A percentile compares a stretch with the other conserved stretches of the same genome.
phyloP scores from a whole-genome alignment of 768 basidiomycete species.

The Suillus subalutaceus region DNA sequence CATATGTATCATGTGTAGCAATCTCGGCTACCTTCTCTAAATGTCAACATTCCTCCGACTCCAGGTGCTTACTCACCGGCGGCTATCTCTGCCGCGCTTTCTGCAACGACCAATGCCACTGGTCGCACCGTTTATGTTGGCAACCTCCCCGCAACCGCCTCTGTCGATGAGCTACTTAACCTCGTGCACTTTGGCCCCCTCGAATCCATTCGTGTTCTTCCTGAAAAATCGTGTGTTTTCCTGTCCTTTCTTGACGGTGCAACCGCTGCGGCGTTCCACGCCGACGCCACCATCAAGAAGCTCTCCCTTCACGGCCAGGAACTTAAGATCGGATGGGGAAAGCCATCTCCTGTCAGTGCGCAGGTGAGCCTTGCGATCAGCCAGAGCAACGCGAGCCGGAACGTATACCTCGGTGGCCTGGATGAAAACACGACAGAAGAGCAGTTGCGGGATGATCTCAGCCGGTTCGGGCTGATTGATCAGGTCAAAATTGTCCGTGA shows the following conservation, averaged over 20 bases:
- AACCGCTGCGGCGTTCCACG: constrained; percentile 95
- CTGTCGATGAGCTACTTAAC: constrained; percentile 96
- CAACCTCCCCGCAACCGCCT: constrained; percentile 92
- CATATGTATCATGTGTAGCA: constrained; percentile 32
- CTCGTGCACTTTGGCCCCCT: constrained; percentile 98
- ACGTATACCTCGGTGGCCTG: constrained; percentile 94
- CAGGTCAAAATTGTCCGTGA: constrained; percentile 99
- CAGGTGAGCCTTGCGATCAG: constrained; percentile 87
- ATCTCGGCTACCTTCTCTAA: constrained; percentile 62
- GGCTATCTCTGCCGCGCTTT: constrained; percentile 73
- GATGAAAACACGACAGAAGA: constrained; percentile 92
- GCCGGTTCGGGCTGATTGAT: constrained; percentile 93
- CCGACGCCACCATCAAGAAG: constrained; percentile 95
- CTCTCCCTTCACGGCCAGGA: constrained; percentile 92
- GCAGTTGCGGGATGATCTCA: constrained; percentile 87
- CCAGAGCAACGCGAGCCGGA: constrained; percentile 91
- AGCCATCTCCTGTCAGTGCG: constrained; percentile 85
- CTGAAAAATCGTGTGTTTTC: constrained; percentile 98
- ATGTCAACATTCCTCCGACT: constrained; percentile 68
- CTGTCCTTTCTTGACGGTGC: constrained; percentile 94
- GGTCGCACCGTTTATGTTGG: constrained; percentile 97
- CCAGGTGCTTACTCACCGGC: constrained; percentile 80
- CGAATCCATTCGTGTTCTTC: constrained; percentile 91
- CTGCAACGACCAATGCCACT: constrained; percentile 55
- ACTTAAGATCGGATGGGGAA: constrained; percentile 99